phyloP scores from a whole-genome alignment of 768 basidiomycete genomes.

The Lyophyllum atratum region DNA sequence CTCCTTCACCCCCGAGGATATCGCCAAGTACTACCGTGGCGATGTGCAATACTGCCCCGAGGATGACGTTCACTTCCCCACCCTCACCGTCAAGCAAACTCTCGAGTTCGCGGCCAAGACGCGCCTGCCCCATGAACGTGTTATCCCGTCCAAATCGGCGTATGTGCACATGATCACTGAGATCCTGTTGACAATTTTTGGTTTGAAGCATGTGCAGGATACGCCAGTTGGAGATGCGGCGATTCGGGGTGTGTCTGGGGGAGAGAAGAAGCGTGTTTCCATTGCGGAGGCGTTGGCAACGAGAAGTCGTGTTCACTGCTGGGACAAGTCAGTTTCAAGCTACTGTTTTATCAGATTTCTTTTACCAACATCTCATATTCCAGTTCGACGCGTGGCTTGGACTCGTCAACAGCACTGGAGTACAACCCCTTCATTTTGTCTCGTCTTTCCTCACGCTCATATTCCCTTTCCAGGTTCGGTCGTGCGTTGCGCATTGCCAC shows the following conservation, averaged over 20 bases:
- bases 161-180: conserved; percentile 52
- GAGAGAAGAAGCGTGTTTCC: conserved; percentile 83
- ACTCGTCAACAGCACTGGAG: conserved; percentile 74
- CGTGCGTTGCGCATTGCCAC: conserved; percentile 67
- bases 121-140: conserved; percentile 62
- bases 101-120: conserved; percentile 69
- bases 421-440: neutral
- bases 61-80: conserved; percentile 86
- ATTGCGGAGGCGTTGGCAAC: conserved; percentile 70
- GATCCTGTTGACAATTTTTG: conserved; percentile 68
- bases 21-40: conserved; percentile 69
- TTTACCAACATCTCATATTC: neutral
- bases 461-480: conserved; percentile 41
- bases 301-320: conserved; percentile 61
- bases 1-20: conserved; percentile 65
- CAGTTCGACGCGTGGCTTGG: conserved; percentile 69
- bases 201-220: conserved; percentile 68
- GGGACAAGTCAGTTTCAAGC: conserved; percentile 66
- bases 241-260: conserved; percentile 74
- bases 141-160: conserved; percentile 42
- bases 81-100: conserved; percentile 78
- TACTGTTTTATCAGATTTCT: neutral
- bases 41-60: conserved; percentile 83
- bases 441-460: neutral
- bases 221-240: conserved; percentile 80